Base-by-base conservation (phyloP, 805 yeast genomes). In the Torulaspora delbrueckii region DNA sequence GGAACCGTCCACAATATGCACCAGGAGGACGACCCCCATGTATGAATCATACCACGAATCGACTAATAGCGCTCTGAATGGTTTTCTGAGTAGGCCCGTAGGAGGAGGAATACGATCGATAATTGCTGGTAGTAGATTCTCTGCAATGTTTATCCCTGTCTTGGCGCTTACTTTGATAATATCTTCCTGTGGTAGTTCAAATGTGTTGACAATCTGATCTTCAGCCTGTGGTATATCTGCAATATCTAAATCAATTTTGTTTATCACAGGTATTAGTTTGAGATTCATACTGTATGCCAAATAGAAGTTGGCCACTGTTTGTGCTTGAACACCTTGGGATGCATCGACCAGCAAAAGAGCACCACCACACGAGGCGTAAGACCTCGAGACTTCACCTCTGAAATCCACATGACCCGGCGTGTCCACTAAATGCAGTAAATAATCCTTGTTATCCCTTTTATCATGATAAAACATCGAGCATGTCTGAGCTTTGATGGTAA, bases 321-420 rank as follows among this genome's bases (percentile, higher is more conserved):
- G 99, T 0, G 98, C 98, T 64, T 89, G 97, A 3, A 91, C 89
- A 42, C 98, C 98, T 60, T 93, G 97, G 2, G 91, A 76, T 1
- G 98, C 98, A 70, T 93, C 99, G 1, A 91, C 95, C 18, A 91
- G 66, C 33, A 91, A 65, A 33, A 91, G 68, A 0, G 97, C 97
- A 10, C 98, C 98, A 30, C 90, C 95, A 70, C 97, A 93, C 0
- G 96, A 86, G 2, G 97, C 97, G 66, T 90, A 90, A 6, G 96
- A 86, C 55, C 98, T 69, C 3, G 95, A 81, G 1, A 91, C 99
- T 58, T 91, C 99, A 7, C 59, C 63, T 43, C 96, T 72, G 65
- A 91, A 91, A 65, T 91, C 99, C 26, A 93, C 98, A 63, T 91
- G 99, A 0, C 99, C 99, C 0, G 99, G 99, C 0, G 98, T 91